A percentile compares a stretch with the other conserved stretches of the same genome.
Conservation (phyloP, 345 rosid genomes). For the Rhodomyrtus tomentosa region DNA sequence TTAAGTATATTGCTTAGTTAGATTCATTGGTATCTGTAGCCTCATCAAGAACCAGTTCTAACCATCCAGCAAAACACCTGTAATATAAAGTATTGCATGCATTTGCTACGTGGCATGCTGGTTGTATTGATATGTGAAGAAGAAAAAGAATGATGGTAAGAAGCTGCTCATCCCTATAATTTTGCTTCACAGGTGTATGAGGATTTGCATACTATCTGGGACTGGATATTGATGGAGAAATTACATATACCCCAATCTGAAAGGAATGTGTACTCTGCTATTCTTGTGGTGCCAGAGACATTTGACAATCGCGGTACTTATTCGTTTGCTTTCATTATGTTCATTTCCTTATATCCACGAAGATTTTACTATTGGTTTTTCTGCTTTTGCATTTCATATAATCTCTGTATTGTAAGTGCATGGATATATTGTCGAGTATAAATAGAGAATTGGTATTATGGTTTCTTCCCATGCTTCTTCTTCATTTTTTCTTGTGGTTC, state of each 20-base stretch:
- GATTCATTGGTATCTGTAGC: neutral
- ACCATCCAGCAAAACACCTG: neutral
- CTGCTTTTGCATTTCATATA: neutral
- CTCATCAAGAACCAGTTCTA: neutral
- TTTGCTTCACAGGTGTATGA: conserved; percentile 55
- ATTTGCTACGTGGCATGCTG: neutral
- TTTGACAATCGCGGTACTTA: conserved; percentile 72
- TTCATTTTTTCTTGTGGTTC: neutral
- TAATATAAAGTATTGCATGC: neutral
- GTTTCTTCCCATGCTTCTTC: neutral
- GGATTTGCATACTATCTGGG: conserved; percentile 77
- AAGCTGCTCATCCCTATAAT: neutral
- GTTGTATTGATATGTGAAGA: neutral
- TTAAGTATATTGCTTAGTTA: neutral
- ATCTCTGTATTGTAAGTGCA: neutral
- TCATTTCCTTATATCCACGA: neutral
- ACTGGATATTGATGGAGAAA: conserved; percentile 71
- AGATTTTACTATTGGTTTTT: neutral
- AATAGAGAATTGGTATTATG: neutral
- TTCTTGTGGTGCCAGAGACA: conserved; percentile 79
- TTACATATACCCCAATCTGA: conserved; percentile 51
- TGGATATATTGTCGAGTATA: neutral
- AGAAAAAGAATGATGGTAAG: neutral
- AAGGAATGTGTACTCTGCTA: conserved; percentile 62
- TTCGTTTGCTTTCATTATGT: neutral